Percentiles rank a stretch among this genome's conserved stretches.
Conservation (phyloP, 768 basidiomycete species). For the Leccinum longicurvipes region DNA sequence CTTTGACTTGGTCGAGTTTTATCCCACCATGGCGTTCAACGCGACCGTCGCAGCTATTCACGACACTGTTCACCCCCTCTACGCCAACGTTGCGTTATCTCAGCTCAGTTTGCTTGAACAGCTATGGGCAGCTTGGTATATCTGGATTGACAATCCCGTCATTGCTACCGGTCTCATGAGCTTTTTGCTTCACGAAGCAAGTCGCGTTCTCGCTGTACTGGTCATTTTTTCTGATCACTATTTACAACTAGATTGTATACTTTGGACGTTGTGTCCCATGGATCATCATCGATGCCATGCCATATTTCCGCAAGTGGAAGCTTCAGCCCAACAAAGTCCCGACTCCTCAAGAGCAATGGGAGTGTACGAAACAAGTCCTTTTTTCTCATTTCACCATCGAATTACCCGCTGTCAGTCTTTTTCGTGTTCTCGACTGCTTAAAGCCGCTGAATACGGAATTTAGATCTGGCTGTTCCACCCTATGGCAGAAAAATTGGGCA, state of each 20-base stretch:
- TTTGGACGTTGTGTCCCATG: constrained; percentile 94
- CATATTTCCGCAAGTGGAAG: constrained; percentile 94
- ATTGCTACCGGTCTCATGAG: constrained; percentile 93
- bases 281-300: constrained; percentile 93
- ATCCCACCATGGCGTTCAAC: constrained; percentile 42
- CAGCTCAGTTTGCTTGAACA: constrained; percentile 70
- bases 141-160: constrained; percentile 82
- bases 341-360: constrained; percentile 82
- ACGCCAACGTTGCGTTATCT: constrained; percentile 55
- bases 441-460: neutral
- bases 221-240: neutral
- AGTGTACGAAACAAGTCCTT: constrained; percentile 91
- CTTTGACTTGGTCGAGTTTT: too few species aligned
- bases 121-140: constrained; percentile 84
- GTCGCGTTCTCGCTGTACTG: constrained; percentile 19
- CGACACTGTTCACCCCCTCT: constrained; percentile 41
- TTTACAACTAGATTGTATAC: constrained; percentile 71
- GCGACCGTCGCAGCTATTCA: constrained; percentile 31
- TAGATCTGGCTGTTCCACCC: constrained; percentile 94
- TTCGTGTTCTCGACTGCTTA: too few species aligned
- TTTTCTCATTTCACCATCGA: constrained; percentile 96
- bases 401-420: constrained; percentile 68
- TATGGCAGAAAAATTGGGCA: constrained; percentile 80
- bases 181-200: constrained; percentile 90
- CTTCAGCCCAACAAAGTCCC: constrained; percentile 86